Percentiles rank a stretch among this genome's conserved stretches.
Conservation (phyloP, 495 filamentous ascomycete species). For the Chaetomidium leptoderma region DNA sequence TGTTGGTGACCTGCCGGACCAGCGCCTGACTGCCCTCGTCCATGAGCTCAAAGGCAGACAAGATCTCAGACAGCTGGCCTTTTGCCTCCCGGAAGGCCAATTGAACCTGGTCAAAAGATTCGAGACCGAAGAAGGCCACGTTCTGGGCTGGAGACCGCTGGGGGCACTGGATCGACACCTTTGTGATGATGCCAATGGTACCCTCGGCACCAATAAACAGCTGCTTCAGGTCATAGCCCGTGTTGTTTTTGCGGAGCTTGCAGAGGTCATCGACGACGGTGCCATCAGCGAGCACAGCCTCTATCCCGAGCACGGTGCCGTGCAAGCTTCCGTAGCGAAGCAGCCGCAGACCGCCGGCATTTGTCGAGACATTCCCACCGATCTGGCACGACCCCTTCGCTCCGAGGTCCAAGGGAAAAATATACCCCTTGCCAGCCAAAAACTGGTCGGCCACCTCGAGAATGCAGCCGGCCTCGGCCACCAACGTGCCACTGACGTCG, state of each 20-base stretch:
- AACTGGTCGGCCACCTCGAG: conserved; percentile 83
- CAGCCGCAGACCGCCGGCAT: conserved; percentile 86
- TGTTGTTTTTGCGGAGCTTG: conserved; percentile 94
- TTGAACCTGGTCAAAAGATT: conserved; percentile 81
- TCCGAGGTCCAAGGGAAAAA: conserved; percentile 93
- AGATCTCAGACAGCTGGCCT: conserved; percentile 82
- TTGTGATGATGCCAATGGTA: conserved; percentile 91
- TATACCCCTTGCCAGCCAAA: conserved; percentile 69
- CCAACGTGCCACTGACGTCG: conserved; percentile 82
- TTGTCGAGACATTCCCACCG: conserved; percentile 96
- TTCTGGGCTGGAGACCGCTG: conserved; percentile 79
- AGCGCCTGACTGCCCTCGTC: conserved; percentile 74
- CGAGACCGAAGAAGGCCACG: conserved; percentile 83
- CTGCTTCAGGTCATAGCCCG: conserved; percentile 93
- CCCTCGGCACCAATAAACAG: conserved; percentile 94
- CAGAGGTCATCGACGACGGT: conserved; percentile 85
- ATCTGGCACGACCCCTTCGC: conserved; percentile 97
- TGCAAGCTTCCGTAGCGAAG: conserved; percentile 92
- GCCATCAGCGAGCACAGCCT: conserved; percentile 88
- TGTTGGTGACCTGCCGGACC: conserved; percentile 67
- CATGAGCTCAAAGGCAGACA: conserved; percentile 98
- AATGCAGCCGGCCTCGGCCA: conserved; percentile 86
- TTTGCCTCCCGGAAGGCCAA: conserved; percentile 82
- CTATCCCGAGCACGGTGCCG: conserved; percentile 84
- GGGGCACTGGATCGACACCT: conserved; percentile 81